Base-by-base conservation (phyloP, 2,329 filamentous ascomycete species). In the Peltaster fructicola region DNA sequence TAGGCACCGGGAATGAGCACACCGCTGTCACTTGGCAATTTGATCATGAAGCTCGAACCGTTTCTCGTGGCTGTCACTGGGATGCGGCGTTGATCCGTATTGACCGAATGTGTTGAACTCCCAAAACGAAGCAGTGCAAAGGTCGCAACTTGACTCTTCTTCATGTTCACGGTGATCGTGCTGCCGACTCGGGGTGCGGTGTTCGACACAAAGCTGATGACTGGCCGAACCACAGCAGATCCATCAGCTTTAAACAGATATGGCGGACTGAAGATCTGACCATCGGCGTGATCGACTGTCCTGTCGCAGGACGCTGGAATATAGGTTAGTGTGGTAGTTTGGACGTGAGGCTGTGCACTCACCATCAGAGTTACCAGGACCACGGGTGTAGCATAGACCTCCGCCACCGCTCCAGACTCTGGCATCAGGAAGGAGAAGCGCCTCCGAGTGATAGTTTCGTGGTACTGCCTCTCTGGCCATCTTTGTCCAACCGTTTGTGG, bases 41-140 rank as follows among this genome's bases (percentile, higher is more conserved):
- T 42, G 4, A 61, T 40, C 0, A 39, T 50, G 30, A 59, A 63
- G 2, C 30, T 42, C 3, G 38, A 46, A 0, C 43, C 44, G 15
- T 34, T 36, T 4, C 32, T 29, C 17, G 24, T 15, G 5, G 46
- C 31, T 3, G 40, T 47, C 12, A 66, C 41, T 8, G 58, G 49
- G 23, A 70, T 50, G 6, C 65, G 55, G 12, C 66, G 45, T 47
- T 69, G 64, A 40, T 71, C 66, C 0, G 58, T 69, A 35, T 71
- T 64, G 23, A 68, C 54, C 2, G 61, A 57, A 39, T 69, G 65
- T 0, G 66, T 70, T 4, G 50, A 48, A 3, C 51, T 55, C 1
- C 62, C 57, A 22, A 56, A 52, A 5, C 65, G 51, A 14, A 71
- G 41, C 8, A 69, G 39, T 1, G 55, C 50, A 18, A 56, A 54